Percentiles rank a stretch among this genome's conserved stretches.
Evolutionary conservation across 1,284 basidiomycete species (phyloP).

Genomic region (Fomes fomentarius): DNA sequence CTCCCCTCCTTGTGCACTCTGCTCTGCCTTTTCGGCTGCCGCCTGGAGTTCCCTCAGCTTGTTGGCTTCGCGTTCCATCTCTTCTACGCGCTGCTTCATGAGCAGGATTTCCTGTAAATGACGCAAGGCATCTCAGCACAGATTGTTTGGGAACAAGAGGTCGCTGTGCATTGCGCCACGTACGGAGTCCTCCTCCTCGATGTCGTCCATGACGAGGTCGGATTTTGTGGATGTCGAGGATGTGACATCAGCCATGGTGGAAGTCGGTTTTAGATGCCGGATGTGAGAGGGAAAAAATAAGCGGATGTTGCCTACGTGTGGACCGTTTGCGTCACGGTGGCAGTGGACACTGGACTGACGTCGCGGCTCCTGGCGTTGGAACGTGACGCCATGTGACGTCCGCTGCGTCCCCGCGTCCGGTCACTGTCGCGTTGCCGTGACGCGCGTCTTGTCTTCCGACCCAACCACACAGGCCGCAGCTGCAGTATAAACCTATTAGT

Average conservation of each 20-base stretch:
- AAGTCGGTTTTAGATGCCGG: neutral
- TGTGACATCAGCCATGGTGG: conserved; percentile 37
- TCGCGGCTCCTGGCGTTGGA: conserved; percentile 8
- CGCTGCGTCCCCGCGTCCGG: too few species aligned
- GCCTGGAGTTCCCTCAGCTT: conserved; percentile 91
- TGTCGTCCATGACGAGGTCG: conserved; percentile 36
- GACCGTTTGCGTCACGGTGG: too few species aligned
- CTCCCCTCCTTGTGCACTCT: conserved; percentile 36
- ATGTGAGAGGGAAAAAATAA: too few species aligned
- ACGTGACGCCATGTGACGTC: too few species aligned
- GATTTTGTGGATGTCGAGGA: conserved; percentile 32
- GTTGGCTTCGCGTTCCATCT: conserved; percentile 91
- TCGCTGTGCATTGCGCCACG: conserved; percentile 18
- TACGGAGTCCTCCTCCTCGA: conserved; percentile 43
- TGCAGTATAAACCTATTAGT: too few species aligned
- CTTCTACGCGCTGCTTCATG: conserved; percentile 93
- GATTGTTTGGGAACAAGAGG: neutral
- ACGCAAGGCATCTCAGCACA: neutral
- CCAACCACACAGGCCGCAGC: too few species aligned
- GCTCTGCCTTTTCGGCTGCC: conserved; percentile 70
- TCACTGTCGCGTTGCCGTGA: too few species aligned
- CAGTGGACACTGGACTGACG: too few species aligned
- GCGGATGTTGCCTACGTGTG: too few species aligned
- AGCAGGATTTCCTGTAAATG: conserved; percentile 75
- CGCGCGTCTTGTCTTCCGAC: too few species aligned